Percentiles rank a stretch among this genome's conserved stretches.
phyloP scores from a whole-genome alignment of 108 stramenopile genomes.

The Hondaea fermentalgiana region DNA sequence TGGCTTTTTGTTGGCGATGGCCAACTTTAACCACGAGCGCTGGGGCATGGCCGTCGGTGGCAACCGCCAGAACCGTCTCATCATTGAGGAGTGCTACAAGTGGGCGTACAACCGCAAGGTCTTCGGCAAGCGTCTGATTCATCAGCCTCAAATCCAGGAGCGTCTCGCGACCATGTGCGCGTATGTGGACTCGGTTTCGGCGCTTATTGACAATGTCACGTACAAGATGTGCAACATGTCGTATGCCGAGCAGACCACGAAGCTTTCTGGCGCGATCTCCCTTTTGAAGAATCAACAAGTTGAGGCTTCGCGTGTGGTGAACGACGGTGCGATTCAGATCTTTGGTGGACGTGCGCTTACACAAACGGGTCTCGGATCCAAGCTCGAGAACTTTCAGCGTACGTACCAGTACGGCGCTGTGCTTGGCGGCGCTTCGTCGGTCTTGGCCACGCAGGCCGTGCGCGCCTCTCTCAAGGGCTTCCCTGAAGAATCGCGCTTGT shows the following conservation, averaged over 20 bases:
- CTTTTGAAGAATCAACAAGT: conserved; percentile 2
- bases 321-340: neutral
- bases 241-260: neutral
- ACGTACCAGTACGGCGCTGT: conserved; percentile 9
- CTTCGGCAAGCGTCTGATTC: conserved; percentile 13
- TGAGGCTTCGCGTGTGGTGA: neutral
- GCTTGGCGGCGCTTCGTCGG: neutral
- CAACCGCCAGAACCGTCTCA: conserved; percentile 9
- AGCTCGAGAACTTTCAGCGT: neutral
- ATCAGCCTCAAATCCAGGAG: neutral
- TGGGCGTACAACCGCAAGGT: conserved; percentile 15
- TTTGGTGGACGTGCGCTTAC: conserved; percentile 1
- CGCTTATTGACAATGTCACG: neutral
- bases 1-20: conserved; percentile 23
- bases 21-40: conserved; percentile 22
- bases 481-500: too few species aligned
- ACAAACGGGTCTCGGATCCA: neutral
- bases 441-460: neutral
- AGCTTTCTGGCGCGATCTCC: neutral
- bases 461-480: too few species aligned
- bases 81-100: conserved; percentile 2
- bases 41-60: conserved; percentile 12
- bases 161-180: neutral
- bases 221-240: conserved; percentile 17
- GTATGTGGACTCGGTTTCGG: neutral